Percentiles rank a stretch among this genome's conserved stretches.
Evolutionary conservation across 2,329 filamentous ascomycete species (phyloP).

Genomic region (Biscogniauxia marginata): DNA sequence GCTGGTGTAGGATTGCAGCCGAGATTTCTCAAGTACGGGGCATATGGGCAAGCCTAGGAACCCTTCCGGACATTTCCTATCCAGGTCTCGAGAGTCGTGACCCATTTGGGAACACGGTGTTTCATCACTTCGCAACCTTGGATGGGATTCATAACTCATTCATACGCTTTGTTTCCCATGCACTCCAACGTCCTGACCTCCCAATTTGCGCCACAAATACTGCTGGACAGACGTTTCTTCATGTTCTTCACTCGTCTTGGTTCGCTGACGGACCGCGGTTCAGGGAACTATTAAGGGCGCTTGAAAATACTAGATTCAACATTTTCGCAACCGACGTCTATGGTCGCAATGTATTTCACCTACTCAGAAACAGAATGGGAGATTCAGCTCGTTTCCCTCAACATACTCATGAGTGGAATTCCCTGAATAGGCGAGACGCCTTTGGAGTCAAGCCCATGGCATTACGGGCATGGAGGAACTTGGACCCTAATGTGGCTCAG

Average conservation of each 20-base stretch:
- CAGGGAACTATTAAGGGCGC: conserved; percentile 19
- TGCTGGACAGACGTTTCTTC: conserved; percentile 33
- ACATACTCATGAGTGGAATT: conserved; percentile 28
- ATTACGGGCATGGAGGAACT: conserved; percentile 4
- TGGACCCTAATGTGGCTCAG: neutral
- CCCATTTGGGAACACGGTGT: conserved; percentile 52
- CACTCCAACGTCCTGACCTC: conserved; percentile 17
- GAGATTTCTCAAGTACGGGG: conserved; percentile 9
- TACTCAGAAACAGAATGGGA: conserved; percentile 30
- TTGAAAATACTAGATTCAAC: conserved; percentile 22
- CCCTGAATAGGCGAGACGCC: conserved; percentile 46
- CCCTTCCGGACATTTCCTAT: conserved; percentile 26
- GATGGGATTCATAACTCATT: conserved; percentile 18
- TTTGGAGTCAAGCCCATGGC: conserved; percentile 38
- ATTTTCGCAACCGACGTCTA: conserved; percentile 31
- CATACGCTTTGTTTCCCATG: conserved; percentile 19
- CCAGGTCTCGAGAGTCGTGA: conserved; percentile 41
- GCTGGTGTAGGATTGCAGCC: conserved; percentile 34
- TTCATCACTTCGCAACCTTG: conserved; percentile 38
- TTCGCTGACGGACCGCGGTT: conserved; percentile 23
- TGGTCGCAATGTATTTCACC: conserved; percentile 31
- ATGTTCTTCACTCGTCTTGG: conserved; percentile 33
- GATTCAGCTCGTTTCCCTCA: conserved; percentile 20
- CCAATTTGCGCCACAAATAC: conserved; percentile 29
- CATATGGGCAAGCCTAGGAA: conserved; percentile 20